phyloP scores from a whole-genome alignment of 2,329 filamentous ascomycete genomes.

The Ophiocordyceps robertsii region DNA sequence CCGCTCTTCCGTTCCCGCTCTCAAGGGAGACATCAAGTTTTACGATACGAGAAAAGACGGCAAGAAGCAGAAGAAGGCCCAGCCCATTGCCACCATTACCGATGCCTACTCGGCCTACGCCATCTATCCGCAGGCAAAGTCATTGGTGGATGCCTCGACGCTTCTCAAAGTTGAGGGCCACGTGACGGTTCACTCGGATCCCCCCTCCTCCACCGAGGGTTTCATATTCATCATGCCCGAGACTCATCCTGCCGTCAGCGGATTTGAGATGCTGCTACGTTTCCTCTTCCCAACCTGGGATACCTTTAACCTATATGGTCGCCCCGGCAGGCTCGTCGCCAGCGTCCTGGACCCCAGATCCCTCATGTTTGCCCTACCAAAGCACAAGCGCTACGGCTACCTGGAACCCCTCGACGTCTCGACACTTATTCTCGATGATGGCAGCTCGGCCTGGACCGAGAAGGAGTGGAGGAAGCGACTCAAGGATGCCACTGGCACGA shows the following conservation, averaged over 20 bases:
- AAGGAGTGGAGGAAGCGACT: slow-evolving; percentile 79
- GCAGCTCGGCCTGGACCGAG: slow-evolving; percentile 68
- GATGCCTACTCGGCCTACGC: slow-evolving; percentile 89
- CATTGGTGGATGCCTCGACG: slow-evolving; percentile 86
- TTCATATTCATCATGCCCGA: slow-evolving; percentile 99
- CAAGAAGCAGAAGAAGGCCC: slow-evolving; percentile 83
- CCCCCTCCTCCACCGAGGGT: slow-evolving; percentile 69
- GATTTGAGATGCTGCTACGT: slow-evolving; percentile 89
- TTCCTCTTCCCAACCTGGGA: slow-evolving; percentile 93
- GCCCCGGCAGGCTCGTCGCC: slow-evolving; percentile 73
- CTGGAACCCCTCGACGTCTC: slow-evolving; percentile 80
- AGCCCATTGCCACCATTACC: slow-evolving; percentile 81
- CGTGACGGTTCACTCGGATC: slow-evolving; percentile 73
- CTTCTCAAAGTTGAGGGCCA: slow-evolving; percentile 86
- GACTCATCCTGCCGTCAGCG: slow-evolving; percentile 75
- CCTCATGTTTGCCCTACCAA: slow-evolving; percentile 97
- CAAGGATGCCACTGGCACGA: slow-evolving; percentile 73
- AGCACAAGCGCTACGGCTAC: slow-evolving; percentile 77
- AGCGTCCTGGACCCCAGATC: slow-evolving; percentile 78
- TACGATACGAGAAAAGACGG: slow-evolving; percentile 64
- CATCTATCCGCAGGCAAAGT: slow-evolving; percentile 89
- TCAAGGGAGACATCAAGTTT: slow-evolving; percentile 88
- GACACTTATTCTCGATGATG: slow-evolving; percentile 62
- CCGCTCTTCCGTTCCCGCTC: slow-evolving; percentile 46
- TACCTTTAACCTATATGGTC: slow-evolving; percentile 80